Evolutionary conservation across 2,329 filamentous ascomycete species (phyloP), one percentile per base, ranked within the genome.

Genomic region (Penicillium sp.): DNA sequence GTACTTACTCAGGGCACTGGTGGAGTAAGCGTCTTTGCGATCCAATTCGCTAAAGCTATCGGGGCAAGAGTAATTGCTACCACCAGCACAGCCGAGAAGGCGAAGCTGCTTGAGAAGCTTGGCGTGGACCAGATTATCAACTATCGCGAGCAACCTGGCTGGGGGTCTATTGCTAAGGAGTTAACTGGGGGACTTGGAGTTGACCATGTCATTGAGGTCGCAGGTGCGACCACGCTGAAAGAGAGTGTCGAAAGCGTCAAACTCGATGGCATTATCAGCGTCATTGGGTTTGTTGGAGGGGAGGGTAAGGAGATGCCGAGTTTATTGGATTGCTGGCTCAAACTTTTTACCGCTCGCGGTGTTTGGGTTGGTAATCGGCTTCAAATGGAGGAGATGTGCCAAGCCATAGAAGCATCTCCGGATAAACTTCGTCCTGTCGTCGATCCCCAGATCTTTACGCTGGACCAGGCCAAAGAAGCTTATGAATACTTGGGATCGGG

Each of bases 1-100:
- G 73, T 79, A 1, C 59, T 80, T 15, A 75, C 72, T 2, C 76
- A 79, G 47, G 76, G 77, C 3, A 79, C 74, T 0, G 76, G 76
- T 7, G 76, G 76, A 25, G 76, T 79, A 3, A 71, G 65, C 20
- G 67, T 78, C 11, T 75, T 76, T 44, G 75, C 72, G 1, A 42
- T 76, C 0, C 70, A 76, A 58, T 63, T 67, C 48, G 72, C 72
- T 0, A 57, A 63, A 2, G 69, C 71, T 0, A 60, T 60, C 2
- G 74, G 73, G 0, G 69, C 71, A 2, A 65, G 36, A 1, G 71
- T 79, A 1, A 73, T 83, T 26, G 68, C 79, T 1, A 81, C 77
- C 0, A 78, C 75, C 0, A 76, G 71, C 0, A 72, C 70, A 0
- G 69, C 73, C 10, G 66, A 67, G 2, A 81, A 80, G 54, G 71